phyloP scores from a whole-genome alignment of 2,329 filamentous ascomycete species.

The Penicillium sp. region DNA sequence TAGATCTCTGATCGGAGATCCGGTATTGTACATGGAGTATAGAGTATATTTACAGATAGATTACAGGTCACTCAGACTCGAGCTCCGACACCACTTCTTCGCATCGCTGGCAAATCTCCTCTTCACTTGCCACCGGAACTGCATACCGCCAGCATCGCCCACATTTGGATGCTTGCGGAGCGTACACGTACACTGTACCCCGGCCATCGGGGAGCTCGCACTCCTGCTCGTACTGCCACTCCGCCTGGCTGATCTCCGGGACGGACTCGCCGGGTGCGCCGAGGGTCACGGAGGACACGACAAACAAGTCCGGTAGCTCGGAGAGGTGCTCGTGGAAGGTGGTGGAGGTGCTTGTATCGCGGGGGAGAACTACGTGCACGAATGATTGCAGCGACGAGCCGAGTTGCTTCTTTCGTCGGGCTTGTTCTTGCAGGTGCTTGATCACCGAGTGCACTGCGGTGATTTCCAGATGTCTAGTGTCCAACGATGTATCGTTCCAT shows the following conservation, averaged over 20 bases:
- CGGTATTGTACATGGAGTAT: background rate
- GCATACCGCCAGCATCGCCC: constrained; percentile 85
- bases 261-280: constrained; percentile 35
- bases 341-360: constrained; percentile 18
- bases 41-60: background rate
- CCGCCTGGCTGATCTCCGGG: constrained; percentile 30
- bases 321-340: constrained; percentile 31
- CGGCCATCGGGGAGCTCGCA: constrained; percentile 38
- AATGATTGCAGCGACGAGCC: constrained; percentile 79
- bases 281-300: constrained; percentile 64
- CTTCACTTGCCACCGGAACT: constrained; percentile 48
- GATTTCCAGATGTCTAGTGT: constrained; percentile 42
- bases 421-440: constrained; percentile 72
- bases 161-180: constrained; percentile 67
- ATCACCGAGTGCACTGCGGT: constrained; percentile 61
- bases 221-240: constrained; percentile 45
- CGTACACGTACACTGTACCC: constrained; percentile 42
- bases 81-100: constrained; percentile 58
- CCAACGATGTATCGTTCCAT: constrained; percentile 50
- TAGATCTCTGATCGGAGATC: background rate
- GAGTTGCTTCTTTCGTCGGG: constrained; percentile 67
- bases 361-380: constrained; percentile 49
- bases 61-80: background rate
- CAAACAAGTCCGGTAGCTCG: constrained; percentile 65
- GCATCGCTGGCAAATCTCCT: constrained; percentile 73